These are phyloP conservation scores for Cupressus sempervirens DNA, from an alignment of 75 land plant species.

Conservation along the genomic window DNA sequence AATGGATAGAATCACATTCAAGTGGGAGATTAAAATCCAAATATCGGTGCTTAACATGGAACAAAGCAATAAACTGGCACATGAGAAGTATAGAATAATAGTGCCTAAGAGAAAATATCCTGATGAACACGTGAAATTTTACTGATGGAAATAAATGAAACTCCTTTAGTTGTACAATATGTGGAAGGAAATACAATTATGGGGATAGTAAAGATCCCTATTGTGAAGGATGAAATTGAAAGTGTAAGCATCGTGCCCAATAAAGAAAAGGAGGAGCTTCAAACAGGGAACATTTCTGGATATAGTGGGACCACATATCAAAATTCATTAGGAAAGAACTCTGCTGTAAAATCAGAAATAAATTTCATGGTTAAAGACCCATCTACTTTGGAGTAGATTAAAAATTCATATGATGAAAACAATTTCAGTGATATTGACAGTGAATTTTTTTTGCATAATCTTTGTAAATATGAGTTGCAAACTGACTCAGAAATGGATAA, in stretches of 20 bases:
- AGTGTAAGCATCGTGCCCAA: background rate
- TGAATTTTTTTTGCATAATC: conserved; percentile 33
- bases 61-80: conserved; percentile 7
- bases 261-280: background rate
- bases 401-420: conserved; percentile 14
- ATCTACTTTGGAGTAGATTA: conserved; percentile 10
- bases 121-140: conserved; percentile 9
- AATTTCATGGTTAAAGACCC: background rate
- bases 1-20: background rate
- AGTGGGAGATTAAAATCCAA: conserved; percentile 21
- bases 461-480: conserved; percentile 21
- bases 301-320: background rate
- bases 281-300: background rate
- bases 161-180: background rate
- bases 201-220: background rate
- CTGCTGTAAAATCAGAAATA: background rate
- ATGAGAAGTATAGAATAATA: background rate
- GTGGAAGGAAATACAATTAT: background rate
- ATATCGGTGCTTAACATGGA: conserved; percentile 12
- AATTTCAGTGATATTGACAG: conserved; percentile 25
- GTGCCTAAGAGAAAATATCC: background rate
- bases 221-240: background rate
- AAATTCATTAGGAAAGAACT: background rate
- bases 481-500: conserved; percentile 9
- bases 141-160: conserved; percentile 9